Conservation (phyloP, 768 basidiomycete species). For the Crucibulum laeve region DNA sequence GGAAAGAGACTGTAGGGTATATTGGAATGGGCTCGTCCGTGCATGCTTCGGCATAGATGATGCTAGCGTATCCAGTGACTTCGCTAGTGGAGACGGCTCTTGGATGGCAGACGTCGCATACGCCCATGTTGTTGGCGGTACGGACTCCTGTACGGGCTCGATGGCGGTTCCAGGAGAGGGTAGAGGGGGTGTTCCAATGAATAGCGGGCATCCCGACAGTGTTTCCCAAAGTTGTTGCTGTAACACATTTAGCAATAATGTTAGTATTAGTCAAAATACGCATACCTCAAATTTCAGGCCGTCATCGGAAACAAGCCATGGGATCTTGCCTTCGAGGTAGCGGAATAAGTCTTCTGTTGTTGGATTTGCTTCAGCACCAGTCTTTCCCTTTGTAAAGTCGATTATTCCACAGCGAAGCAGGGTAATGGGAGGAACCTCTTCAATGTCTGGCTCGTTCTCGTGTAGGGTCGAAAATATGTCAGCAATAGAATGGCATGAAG, state of each 20-base stretch:
- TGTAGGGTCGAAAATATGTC: conserved; percentile 28
- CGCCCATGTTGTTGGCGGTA: conserved; percentile 27
- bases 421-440: conserved; percentile 43
- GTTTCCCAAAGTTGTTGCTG: conserved; percentile 59
- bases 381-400: conserved; percentile 37
- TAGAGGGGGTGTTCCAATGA: conserved; percentile 28
- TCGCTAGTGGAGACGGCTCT: conserved; percentile 31
- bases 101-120: conserved; percentile 27
- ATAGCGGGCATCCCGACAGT: conserved; percentile 49
- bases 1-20: conserved; percentile 60
- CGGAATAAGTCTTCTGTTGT: conserved; percentile 59
- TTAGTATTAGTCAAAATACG: background rate
- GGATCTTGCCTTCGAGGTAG: conserved; percentile 50
- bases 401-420: conserved; percentile 61
- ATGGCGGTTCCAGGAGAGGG: conserved; percentile 13
- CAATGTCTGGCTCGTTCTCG: conserved; percentile 21
- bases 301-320: conserved; percentile 51
- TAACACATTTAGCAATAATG: background rate
- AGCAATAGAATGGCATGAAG: conserved; percentile 40
- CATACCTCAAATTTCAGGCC: conserved; percentile 52
- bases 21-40: conserved; percentile 41
- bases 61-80: conserved; percentile 30
- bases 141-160: conserved; percentile 15
- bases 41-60: conserved; percentile 31
- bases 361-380: conserved; percentile 29